phyloP scores from a whole-genome alignment of 1,284 basidiomycete species.

The Sphagnurus paluster region DNA sequence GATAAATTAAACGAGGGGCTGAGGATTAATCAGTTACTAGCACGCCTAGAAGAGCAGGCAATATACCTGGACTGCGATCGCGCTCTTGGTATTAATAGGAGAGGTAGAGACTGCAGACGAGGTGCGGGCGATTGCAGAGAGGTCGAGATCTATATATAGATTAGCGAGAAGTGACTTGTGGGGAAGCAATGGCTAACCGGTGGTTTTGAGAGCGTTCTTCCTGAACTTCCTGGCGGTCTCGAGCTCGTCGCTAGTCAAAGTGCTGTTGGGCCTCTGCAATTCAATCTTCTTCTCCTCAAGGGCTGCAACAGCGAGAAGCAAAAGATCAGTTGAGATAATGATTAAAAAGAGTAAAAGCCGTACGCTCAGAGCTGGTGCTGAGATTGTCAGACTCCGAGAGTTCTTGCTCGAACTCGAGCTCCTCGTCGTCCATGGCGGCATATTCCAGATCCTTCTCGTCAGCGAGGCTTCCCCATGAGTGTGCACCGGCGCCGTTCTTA shows the following conservation, averaged over 20 bases:
- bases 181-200: constrained; percentile 36
- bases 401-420: constrained; percentile 20
- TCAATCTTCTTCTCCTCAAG: constrained; percentile 28
- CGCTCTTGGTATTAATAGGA: constrained; percentile 51
- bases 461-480: constrained; percentile 80
- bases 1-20: too few species aligned
- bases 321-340: constrained; percentile 6
- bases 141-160: constrained; percentile 53
- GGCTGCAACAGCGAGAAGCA: constrained; percentile 10
- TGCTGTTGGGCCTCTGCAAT: constrained; percentile 35
- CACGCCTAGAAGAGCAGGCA: too few species aligned
- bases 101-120: constrained; percentile 73
- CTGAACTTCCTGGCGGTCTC: constrained; percentile 63
- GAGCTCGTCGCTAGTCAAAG: constrained; percentile 64
- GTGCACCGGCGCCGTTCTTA: constrained; percentile 77
- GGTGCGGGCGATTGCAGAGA: constrained; percentile 78
- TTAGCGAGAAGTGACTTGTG: neutral
- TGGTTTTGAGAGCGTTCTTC: constrained; percentile 64
- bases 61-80: constrained; percentile 15
- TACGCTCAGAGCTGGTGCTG: constrained; percentile 19
- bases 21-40: too few species aligned
- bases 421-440: constrained; percentile 25
- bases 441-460: constrained; percentile 55
- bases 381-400: constrained; percentile 19
- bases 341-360: constrained; percentile 9